Conservation (phyloP, 805 yeast genomes). For the Yamadazyma kitorensis region DNA sequence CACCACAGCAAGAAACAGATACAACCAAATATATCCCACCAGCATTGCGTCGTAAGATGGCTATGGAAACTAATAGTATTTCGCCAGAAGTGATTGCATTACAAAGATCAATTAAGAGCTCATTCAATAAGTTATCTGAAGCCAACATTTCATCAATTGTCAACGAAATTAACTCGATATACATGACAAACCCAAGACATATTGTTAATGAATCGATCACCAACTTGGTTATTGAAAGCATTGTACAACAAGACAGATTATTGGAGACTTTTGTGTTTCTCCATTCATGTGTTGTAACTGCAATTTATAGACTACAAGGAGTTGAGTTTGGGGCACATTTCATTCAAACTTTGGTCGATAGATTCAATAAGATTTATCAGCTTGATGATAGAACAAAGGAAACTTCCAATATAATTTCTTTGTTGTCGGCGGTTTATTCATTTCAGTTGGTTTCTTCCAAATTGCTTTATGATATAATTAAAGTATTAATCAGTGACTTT, state of each 20-base stretch:
- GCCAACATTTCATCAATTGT: slow-evolving; percentile 73
- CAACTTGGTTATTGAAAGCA: slow-evolving; percentile 58
- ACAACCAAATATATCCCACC: slow-evolving; percentile 76
- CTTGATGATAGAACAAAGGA: slow-evolving; percentile 37
- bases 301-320: slow-evolving; percentile 77
- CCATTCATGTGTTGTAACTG: slow-evolving; percentile 73
- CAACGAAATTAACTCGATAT: slow-evolving; percentile 63
- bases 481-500: slow-evolving; percentile 49
- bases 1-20: slow-evolving; percentile 32
- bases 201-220: slow-evolving; percentile 72
- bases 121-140: slow-evolving; percentile 85
- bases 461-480: slow-evolving; percentile 75
- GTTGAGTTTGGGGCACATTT: slow-evolving; percentile 87
- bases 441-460: slow-evolving; percentile 74
- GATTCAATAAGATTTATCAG: slow-evolving; percentile 46
- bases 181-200: slow-evolving; percentile 68
- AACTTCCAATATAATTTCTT: slow-evolving; percentile 64
- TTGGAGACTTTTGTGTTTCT: slow-evolving; percentile 76
- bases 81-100: slow-evolving; percentile 45
- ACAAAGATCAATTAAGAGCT: slow-evolving; percentile 70
- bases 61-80: slow-evolving; percentile 30
- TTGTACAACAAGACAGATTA: slow-evolving; percentile 59
- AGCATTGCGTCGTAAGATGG: slow-evolving; percentile 61
- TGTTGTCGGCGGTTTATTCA: slow-evolving; percentile 73
- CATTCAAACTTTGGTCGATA: slow-evolving; percentile 76